Evolutionary conservation across 179 eudicot species (phyloP).

Genomic region (Spergularia azorica): DNA sequence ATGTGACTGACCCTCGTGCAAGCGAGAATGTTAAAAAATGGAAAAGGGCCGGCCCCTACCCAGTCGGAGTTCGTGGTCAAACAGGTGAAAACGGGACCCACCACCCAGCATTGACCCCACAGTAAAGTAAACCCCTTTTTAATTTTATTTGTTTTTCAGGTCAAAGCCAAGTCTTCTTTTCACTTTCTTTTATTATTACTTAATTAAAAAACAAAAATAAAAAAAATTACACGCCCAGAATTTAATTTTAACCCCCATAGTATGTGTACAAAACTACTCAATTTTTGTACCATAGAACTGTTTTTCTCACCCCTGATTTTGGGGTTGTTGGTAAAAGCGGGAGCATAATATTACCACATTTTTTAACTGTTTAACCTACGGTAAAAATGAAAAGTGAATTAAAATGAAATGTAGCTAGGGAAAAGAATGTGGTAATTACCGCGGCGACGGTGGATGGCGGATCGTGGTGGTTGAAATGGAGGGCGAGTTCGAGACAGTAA

Average conservation of each 20-base stretch:
- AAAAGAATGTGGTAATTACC: conserved; percentile 35
- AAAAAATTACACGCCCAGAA: not conserved
- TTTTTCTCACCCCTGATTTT: not conserved
- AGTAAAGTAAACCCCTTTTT: conserved; percentile 23
- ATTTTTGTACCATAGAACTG: not conserved
- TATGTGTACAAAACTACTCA: not conserved
- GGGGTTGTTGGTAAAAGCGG: not conserved
- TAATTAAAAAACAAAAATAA: not conserved
- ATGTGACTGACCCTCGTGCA: conserved; percentile 29
- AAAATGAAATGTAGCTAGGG: not conserved
- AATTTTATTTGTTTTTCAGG: conserved; percentile 22
- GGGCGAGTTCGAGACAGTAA: conserved; percentile 73
- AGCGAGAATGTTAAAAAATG: conserved; percentile 6
- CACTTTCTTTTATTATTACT: not conserved
- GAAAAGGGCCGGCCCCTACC: conserved; percentile 6
- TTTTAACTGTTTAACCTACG: not conserved
- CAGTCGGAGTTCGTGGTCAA: conserved; percentile 33
- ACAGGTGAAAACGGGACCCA: conserved; percentile 34
- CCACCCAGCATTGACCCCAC: conserved; percentile 29
- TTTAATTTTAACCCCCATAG: not conserved
- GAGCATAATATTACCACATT: not conserved
- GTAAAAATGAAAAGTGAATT: too few species aligned
- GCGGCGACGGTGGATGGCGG: conserved; percentile 33
- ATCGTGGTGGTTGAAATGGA: conserved; percentile 47
- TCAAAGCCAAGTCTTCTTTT: conserved; percentile 33